These are phyloP conservation scores for Alisma plantagoaquatica DNA, from an alignment of 106 monocot species.

Conservation along the genomic window DNA sequence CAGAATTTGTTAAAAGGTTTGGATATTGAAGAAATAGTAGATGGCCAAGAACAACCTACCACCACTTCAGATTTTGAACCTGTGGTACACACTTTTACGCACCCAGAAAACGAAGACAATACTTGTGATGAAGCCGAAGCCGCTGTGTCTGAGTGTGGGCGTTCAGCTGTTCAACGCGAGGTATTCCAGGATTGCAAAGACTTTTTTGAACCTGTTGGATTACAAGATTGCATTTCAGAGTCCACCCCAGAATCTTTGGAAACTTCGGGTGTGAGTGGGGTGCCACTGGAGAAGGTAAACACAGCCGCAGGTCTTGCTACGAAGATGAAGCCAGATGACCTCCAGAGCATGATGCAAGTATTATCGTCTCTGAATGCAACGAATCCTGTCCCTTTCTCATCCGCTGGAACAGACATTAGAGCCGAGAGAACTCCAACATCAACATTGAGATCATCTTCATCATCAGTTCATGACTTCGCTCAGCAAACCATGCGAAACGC, in stretches of 20 bases:
- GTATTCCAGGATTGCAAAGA: constrained; percentile 28
- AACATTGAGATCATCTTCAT: constrained; percentile 19
- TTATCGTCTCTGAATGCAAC: constrained; percentile 43
- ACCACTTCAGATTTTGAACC: constrained; percentile 18
- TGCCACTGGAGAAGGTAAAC: constrained; percentile 68
- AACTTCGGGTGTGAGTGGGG: constrained; percentile 35
- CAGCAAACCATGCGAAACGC: constrained; percentile 61
- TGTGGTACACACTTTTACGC: constrained; percentile 20
- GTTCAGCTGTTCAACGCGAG: constrained; percentile 15
- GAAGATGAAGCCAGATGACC: constrained; percentile 76
- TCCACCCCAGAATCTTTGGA: constrained; percentile 43
- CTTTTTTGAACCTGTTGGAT: constrained; percentile 46
- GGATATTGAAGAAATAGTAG: constrained; percentile 72
- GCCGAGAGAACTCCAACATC: background rate
- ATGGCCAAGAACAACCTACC: constrained; percentile 22
- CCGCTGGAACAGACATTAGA: background rate
- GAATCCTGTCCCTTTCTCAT: constrained; percentile 12
- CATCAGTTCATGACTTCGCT: constrained; percentile 41
- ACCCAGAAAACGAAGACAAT: constrained; percentile 24
- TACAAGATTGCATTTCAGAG: constrained; percentile 56
- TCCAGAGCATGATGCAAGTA: constrained; percentile 71
- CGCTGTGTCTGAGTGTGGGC: constrained; percentile 3
- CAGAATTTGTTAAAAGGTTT: constrained; percentile 27
- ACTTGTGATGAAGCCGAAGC: constrained; percentile 12
- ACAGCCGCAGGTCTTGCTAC: constrained; percentile 58